Evolutionary conservation across 805 yeast genomes (phyloP).

Genomic region (Metschnikowia noctiluminum): DNA sequence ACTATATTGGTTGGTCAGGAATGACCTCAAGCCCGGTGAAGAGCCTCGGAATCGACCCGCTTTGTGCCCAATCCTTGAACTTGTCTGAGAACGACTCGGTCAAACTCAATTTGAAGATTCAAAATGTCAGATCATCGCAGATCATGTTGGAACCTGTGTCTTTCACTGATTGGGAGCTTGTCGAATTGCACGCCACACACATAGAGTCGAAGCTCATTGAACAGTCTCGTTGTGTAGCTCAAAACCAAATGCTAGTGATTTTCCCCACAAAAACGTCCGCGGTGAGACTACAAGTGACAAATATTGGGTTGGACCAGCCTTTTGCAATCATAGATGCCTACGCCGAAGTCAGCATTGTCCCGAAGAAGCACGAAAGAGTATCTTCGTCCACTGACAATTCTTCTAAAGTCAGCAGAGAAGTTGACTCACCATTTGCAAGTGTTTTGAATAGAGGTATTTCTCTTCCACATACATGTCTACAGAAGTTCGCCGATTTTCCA

Average conservation of each 20-base stretch:
- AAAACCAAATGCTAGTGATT: constrained; percentile 58
- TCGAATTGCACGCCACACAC: constrained; percentile 74
- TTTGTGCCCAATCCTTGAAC: constrained; percentile 52
- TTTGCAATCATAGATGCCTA: constrained; percentile 57
- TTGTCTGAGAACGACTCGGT: constrained; percentile 41
- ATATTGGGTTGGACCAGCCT: constrained; percentile 37
- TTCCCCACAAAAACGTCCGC: constrained; percentile 60
- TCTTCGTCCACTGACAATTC: constrained; percentile 11
- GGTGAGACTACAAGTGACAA: constrained; percentile 54
- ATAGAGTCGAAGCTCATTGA: constrained; percentile 72
- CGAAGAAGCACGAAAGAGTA: constrained; percentile 38
- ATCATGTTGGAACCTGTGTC: constrained; percentile 77
- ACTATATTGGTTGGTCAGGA: constrained; percentile 69
- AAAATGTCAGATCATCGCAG: constrained; percentile 50
- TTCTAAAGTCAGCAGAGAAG: constrained; percentile 19
- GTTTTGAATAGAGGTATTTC: constrained; percentile 52
- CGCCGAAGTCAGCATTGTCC: constrained; percentile 76
- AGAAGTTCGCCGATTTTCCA: constrained; percentile 10
- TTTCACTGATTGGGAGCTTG: constrained; percentile 84
- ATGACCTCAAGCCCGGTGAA: constrained; percentile 34
- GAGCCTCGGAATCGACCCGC: constrained; percentile 62
- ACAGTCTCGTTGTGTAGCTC: constrained; percentile 74
- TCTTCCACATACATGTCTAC: constrained; percentile 47
- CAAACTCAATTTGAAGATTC: constrained; percentile 45
- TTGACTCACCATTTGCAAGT: constrained; percentile 29